Base-by-base conservation (phyloP, 306 rosid genomes). In the Casuarina glauca region DNA sequence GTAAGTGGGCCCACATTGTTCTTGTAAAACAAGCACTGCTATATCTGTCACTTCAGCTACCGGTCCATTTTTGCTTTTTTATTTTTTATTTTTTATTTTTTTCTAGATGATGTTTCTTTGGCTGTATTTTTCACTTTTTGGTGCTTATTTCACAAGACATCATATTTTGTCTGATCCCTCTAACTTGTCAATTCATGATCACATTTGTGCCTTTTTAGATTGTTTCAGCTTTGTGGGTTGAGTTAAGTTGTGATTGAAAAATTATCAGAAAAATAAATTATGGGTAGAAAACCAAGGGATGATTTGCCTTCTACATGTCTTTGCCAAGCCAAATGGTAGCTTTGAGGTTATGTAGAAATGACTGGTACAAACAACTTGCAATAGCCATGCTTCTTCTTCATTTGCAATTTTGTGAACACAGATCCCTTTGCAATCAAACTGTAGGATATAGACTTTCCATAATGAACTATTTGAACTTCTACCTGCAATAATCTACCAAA, bases 1-100 rank as follows among this genome's bases (percentile, higher is more conserved):
- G 76, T 88, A 96, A 98, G 94, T 90, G 78, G 99, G 91, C 79
- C 99, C 99, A 74, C 98, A 93, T 80, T 96, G 99, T 87, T 90
- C 98, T 58, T 96, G 91, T 81, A 83, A 85, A 82, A 83, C 90
- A 75, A 86, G 89, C 75, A 64, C 88, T 83, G 82, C 88, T 19
- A 82, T 91, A 76, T 91, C 97, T 74, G 53, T 86, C 72, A 81
- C 86, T 75, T 88, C 90, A 66, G 93, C 89, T 73, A 94, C 98
- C 5, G 82, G 90, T 83, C 91, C 98, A 85, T 86, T 93, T 85
- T 86, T 96, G 58, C 89, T 96, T 45, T 74, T 91, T 73, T 93
- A 93, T 84, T 50, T 75, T 91, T 73, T 93, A 93, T 84, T 50
- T 75, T 26, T 26, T 26, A 0, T 61, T 52, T 57, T 76, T 48